A percentile compares a stretch with the other conserved stretches of the same genome.
phyloP scores from a whole-genome alignment of 208 protist genomes.

The Vickermania ingenoplastis region DNA sequence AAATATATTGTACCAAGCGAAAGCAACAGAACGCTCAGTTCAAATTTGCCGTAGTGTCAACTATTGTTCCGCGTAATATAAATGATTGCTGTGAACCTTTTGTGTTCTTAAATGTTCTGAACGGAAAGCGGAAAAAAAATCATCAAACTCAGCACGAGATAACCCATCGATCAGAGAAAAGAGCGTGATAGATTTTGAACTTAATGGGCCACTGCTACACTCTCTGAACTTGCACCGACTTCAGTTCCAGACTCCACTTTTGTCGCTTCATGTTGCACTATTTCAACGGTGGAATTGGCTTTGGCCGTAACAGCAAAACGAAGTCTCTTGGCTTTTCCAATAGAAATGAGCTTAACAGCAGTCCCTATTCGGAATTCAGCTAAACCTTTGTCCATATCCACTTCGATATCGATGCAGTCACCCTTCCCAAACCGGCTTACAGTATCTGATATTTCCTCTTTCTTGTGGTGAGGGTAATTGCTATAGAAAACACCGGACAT shows the following conservation, averaged over 20 bases:
- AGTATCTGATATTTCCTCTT: slow-evolving; percentile 60
- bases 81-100: too few relatives aligned
- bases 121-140: too few relatives aligned
- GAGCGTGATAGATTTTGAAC: too few relatives aligned
- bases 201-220: background rate
- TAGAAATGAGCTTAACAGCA: slow-evolving; percentile 62
- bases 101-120: too few relatives aligned
- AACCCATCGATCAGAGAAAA: too few relatives aligned
- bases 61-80: too few relatives aligned
- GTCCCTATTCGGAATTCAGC: slow-evolving; percentile 73
- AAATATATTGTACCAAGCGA: too few relatives aligned
- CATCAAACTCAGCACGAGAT: too few relatives aligned
- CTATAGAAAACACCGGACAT: slow-evolving; percentile 90
- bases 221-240: background rate
- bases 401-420: slow-evolving; percentile 59
- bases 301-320: slow-evolving; percentile 84
- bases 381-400: slow-evolving; percentile 78
- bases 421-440: slow-evolving; percentile 57
- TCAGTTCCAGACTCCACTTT: background rate
- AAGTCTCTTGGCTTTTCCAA: slow-evolving; percentile 51
- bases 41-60: too few relatives aligned
- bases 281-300: slow-evolving; percentile 51
- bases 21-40: too few relatives aligned
- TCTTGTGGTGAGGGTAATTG: slow-evolving; percentile 81
- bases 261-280: slow-evolving; percentile 59